These are phyloP conservation scores for Sclerotinia sclerotiorum DNA, from an alignment of 2,329 filamentous ascomycete species.

Conservation along the genomic window DNA sequence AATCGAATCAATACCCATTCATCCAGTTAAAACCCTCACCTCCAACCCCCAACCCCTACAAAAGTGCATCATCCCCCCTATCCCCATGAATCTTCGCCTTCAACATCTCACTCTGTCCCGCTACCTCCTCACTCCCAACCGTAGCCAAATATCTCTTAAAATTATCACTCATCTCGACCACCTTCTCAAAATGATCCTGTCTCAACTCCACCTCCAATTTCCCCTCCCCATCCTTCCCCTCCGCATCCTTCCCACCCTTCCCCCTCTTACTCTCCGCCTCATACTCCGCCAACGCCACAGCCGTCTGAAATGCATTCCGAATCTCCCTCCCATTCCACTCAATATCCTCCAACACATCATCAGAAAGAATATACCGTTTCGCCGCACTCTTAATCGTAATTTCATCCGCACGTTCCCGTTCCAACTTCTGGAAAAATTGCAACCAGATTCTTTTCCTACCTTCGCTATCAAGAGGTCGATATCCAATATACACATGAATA, in stretches of 20 bases:
- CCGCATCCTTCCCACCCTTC: not conserved
- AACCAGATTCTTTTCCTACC: conserved; percentile 39
- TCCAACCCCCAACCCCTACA: not conserved
- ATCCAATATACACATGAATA: conserved; percentile 42
- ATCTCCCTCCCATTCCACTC: conserved; percentile 38
- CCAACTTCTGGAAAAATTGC: conserved; percentile 32
- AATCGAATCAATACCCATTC: too few species aligned
- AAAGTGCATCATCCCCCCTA: conserved; percentile 31
- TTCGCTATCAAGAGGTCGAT: conserved; percentile 35
- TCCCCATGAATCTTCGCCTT: conserved; percentile 26
- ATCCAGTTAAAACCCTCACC: too few species aligned
- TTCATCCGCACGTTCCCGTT: conserved; percentile 28
- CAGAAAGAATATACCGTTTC: conserved; percentile 30
- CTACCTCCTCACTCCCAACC: conserved; percentile 21
- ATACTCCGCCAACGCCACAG: conserved; percentile 33
- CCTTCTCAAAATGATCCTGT: conserved; percentile 33
- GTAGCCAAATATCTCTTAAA: conserved; percentile 32
- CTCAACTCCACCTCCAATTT: conserved; percentile 24
- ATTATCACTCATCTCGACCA: conserved; percentile 31
- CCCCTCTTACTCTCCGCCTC: conserved; percentile 20
- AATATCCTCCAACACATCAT: conserved; percentile 28
- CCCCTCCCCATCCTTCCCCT: not conserved
- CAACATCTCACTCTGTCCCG: conserved; percentile 3
- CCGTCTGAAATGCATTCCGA: conserved; percentile 36
- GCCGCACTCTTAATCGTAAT: conserved; percentile 25